phyloP scores from a whole-genome alignment of 2,329 filamentous ascomycete genomes.

The Colletotrichum lindemuthianum region DNA sequence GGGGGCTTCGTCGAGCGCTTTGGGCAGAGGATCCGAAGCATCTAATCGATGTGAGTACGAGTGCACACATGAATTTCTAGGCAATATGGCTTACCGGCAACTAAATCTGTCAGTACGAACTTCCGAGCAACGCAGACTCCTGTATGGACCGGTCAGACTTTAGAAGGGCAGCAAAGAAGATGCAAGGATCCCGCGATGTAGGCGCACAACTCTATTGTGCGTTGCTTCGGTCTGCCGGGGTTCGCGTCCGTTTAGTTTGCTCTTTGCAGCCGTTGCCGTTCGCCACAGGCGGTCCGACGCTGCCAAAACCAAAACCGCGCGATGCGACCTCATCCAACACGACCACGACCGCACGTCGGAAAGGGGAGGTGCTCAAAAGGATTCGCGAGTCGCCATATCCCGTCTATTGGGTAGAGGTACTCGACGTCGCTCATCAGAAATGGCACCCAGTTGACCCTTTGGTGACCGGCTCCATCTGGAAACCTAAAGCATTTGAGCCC shows the following conservation, averaged over 20 bases:
- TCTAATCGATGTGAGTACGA: conserved; percentile 62
- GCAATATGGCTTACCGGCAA: conserved; percentile 22
- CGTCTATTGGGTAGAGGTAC: conserved; percentile 93
- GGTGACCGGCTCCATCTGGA: conserved; percentile 80
- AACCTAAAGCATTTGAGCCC: conserved; percentile 81
- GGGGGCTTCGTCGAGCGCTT: conserved; percentile 74
- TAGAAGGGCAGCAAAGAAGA: conserved; percentile 69
- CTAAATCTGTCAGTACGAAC: conserved; percentile 56
- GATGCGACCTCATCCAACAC: conserved; percentile 45
- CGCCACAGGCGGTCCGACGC: conserved; percentile 60
- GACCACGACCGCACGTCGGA: conserved; percentile 41
- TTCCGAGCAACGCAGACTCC: conserved; percentile 72
- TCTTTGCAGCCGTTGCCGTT: conserved; percentile 88
- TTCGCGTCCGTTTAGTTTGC: conserved; percentile 85
- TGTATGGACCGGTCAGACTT: conserved; percentile 80
- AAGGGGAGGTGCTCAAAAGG: conserved; percentile 47
- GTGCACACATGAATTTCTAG: neutral
- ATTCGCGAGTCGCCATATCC: conserved; percentile 80
- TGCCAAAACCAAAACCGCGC: conserved; percentile 55
- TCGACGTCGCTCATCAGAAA: conserved; percentile 86
- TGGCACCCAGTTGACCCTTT: conserved; percentile 91
- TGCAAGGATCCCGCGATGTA: conserved; percentile 87
- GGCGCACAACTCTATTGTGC: conserved; percentile 93
- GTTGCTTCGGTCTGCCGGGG: conserved; percentile 81
- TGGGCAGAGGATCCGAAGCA: conserved; percentile 79